Conservation (phyloP, 2,329 filamentous ascomycete genomes). For the Fusarium irregulare region DNA sequence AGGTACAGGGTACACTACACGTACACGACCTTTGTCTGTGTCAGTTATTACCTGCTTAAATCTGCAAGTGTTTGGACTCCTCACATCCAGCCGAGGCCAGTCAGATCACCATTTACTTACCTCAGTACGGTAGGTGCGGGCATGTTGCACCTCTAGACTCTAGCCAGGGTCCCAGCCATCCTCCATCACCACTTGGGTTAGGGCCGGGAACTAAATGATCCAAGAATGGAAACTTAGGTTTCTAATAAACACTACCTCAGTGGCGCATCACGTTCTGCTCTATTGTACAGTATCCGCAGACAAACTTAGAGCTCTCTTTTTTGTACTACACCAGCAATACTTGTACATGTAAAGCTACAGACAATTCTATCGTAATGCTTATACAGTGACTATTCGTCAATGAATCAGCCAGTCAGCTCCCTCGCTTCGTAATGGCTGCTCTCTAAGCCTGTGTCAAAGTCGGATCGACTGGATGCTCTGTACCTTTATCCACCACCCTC, state of each 20-base stretch:
- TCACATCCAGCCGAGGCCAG: background rate
- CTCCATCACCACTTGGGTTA: constrained; percentile 23
- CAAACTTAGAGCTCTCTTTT: background rate
- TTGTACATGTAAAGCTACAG: background rate
- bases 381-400: background rate
- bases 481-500: constrained; percentile 52
- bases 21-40: background rate
- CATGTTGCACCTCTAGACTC: constrained; percentile 2
- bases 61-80: constrained; percentile 11
- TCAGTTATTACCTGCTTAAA: background rate
- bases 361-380: background rate
- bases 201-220: constrained; percentile 35
- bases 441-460: background rate
- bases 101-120: background rate
- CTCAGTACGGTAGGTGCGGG: background rate
- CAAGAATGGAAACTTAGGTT: constrained; percentile 41
- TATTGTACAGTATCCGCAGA: background rate
- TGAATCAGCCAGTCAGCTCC: background rate
- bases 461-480: background rate
- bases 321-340: background rate
- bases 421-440: background rate
- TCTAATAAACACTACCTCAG: constrained; percentile 28
- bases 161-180: constrained; percentile 30
- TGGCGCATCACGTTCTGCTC: constrained; percentile 20
- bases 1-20: background rate